These are phyloP conservation scores for Chlorella ohadii DNA, from an alignment of 139 green algal genomes.

Conservation along the genomic window DNA sequence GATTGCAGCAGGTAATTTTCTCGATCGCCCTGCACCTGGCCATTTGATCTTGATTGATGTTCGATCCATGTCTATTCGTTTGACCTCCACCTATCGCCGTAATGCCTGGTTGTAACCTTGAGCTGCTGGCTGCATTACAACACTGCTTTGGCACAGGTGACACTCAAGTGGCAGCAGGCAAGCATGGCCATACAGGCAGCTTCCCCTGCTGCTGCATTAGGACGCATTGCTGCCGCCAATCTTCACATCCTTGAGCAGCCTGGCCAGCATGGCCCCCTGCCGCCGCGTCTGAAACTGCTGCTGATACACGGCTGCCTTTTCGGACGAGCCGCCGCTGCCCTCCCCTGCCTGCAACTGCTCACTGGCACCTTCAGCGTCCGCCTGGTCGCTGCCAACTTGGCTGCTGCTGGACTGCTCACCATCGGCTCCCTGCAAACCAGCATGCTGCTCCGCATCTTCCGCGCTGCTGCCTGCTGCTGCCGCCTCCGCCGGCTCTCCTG, in stretches of 20 bases:
- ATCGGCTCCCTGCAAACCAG: not conserved
- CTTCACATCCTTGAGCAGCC: conserved; percentile 2
- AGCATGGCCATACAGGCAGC: too few species aligned
- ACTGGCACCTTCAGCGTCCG: not conserved
- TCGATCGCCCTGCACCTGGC: too few species aligned
- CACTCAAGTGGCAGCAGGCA: too few species aligned
- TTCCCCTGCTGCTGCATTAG: too few species aligned
- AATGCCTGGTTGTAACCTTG: too few species aligned
- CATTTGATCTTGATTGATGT: too few species aligned
- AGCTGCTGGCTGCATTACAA: too few species aligned
- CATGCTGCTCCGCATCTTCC: not conserved
- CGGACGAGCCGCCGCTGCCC: not conserved
- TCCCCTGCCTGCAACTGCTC: too few species aligned
- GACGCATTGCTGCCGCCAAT: not conserved
- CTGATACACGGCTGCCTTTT: not conserved
- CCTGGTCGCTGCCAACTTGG: not conserved
- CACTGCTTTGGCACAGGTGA: too few species aligned
- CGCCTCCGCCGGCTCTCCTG: not conserved
- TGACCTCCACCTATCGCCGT: too few species aligned
- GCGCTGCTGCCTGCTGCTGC: not conserved
- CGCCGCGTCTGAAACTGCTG: not conserved
- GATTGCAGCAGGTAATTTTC: too few species aligned
- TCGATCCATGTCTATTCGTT: too few species aligned
- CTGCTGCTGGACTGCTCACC: not conserved
- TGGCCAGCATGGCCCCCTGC: not conserved